These are phyloP conservation scores for Tarenaya hassleriana DNA, from an alignment of 345 rosid genomes.

Conservation along the genomic window DNA sequence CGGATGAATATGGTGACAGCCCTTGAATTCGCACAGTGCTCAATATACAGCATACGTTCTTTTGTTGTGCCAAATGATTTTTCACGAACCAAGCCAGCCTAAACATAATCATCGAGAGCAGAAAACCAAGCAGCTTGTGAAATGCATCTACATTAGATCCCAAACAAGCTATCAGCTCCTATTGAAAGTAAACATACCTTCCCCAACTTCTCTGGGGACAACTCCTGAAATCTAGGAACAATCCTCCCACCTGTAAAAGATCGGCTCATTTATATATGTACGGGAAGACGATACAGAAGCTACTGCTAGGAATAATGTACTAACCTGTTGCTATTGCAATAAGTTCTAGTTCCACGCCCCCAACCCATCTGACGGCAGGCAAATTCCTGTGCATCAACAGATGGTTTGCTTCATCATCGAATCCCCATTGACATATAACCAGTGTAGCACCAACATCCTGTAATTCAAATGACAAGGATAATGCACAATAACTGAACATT, in stretches of 20 bases:
- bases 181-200: constrained; percentile 43
- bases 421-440: constrained; percentile 99
- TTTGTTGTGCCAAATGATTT: constrained; percentile 58
- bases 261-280: neutral
- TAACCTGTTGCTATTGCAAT: constrained; percentile 96
- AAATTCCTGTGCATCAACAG: constrained; percentile 84
- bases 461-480: constrained; percentile 13
- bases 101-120: constrained; percentile 2
- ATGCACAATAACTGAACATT: neutral
- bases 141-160: neutral
- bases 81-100: constrained; percentile 72
- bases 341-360: constrained; percentile 96
- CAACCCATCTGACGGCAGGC: constrained; percentile 99
- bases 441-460: constrained; percentile 97
- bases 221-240: constrained; percentile 96
- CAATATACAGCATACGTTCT: constrained; percentile 52
- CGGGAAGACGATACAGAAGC: neutral
- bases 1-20: constrained; percentile 80
- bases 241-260: constrained; percentile 73
- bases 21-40: constrained; percentile 59
- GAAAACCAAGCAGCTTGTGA: constrained; percentile 2
- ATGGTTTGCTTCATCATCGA: constrained; percentile 99
- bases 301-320: constrained; percentile 2
- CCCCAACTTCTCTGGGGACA: constrained; percentile 88
- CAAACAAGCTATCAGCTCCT: constrained; percentile 1